Base-by-base conservation (phyloP, 257 asterid species). In the Oldenlandia corymbosa region DNA sequence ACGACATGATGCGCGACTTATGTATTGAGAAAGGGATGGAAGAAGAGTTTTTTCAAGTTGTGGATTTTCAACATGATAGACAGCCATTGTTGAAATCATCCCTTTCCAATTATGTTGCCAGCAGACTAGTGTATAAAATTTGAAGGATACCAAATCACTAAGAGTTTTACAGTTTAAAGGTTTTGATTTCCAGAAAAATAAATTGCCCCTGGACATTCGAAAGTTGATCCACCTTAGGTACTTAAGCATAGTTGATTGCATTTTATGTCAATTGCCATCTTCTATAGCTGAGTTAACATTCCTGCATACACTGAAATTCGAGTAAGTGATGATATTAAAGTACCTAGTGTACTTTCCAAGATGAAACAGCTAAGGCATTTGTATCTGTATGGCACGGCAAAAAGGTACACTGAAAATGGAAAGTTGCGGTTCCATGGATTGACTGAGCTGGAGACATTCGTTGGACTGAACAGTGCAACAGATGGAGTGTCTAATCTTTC, bases 1-100 rank as follows among this genome's bases (percentile, higher is more conserved):
- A 34, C 9, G 39, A 34, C 39, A 34, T 34, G 39, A 34, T 34
- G 39, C 39, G 39, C 4, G 9, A 73, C 12, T 31, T 73, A 14
- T 67, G 77, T 48, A 42, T 73, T 23, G 37, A 56, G 24, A 71
- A 65, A 53, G 71, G 43, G 16, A 43, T 20, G 60, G 53, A 71
- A 66, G 56, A 67, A 42, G 49, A 58, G n/a, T 73, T 73, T 24
- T 7, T 36, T 3, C 5, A 47, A 27, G n/a, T 46, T 2, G 23
- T 64, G 8, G 62, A 58, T 28, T 0, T 14, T 37, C 16, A 21
- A 5, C 24, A n/a, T 43, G 27, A 2, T 2, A n/a, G 47, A 1
- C 59, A 18, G 36, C 26, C 66, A 4, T 7, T 11, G 2, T 9
- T 61, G 55, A 42, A 26, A 2, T 18, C 32, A 36, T 17, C 49